phyloP scores from a whole-genome alignment of 306 rosid genomes.

The Fragaria nilgerrensis region DNA sequence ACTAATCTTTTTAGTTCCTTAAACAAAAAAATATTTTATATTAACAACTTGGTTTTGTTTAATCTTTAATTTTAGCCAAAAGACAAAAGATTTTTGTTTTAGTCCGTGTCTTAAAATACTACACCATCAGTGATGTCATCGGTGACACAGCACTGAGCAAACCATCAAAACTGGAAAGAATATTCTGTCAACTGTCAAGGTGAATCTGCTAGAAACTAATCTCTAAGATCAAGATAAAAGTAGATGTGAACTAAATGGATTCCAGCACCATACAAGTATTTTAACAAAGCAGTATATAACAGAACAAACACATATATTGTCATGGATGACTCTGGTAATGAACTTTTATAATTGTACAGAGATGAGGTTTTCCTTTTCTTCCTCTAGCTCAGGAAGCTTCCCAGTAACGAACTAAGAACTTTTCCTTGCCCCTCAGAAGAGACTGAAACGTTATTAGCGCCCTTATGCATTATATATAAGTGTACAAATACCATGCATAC shows the following conservation, averaged over 20 bases:
- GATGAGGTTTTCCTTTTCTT: slow-evolving; percentile 2
- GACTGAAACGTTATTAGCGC: slow-evolving; percentile 1
- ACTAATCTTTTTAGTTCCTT: background rate
- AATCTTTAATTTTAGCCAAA: background rate
- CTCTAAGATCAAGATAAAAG: background rate
- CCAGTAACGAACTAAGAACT: background rate
- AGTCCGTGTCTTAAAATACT: background rate
- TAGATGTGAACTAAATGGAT: background rate
- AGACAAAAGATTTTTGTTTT: background rate
- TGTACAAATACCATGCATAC: background rate
- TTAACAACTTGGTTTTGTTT: background rate
- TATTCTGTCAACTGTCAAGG: background rate
- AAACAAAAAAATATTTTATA: background rate
- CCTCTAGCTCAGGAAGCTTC: background rate
- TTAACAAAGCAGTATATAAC: background rate
- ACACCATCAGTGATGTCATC: background rate
- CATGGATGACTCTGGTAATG: background rate
- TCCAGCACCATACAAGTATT: background rate
- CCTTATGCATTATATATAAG: background rate
- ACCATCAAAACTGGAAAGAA: background rate
- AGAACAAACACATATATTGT: background rate
- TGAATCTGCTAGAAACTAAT: background rate
- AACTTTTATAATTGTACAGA: background rate
- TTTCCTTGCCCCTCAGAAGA: slow-evolving; percentile 16
- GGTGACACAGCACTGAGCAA: background rate